Base-by-base conservation (phyloP, 208 protist species). In the Trypanosoma boissoni region DNA sequence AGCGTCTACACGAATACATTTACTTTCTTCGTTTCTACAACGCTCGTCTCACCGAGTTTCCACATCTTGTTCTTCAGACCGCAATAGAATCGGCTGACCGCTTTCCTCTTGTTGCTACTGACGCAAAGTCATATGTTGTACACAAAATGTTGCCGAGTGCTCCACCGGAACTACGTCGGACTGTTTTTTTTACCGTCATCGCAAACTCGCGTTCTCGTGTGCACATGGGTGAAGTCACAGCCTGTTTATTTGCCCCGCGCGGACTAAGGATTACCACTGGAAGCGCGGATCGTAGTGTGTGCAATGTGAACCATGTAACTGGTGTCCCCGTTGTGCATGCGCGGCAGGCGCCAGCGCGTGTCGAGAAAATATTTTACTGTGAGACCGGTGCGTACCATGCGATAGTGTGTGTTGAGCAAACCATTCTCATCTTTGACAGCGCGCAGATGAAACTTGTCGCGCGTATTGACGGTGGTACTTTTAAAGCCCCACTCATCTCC, bases 1-100 rank as follows among this genome's bases (percentile, higher is more conserved):
- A 46, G 8, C 78, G 81, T 18, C 62, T 81, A 43, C 80, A 76
- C 1, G 78, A 87, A 44, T 91, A 86, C 65, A 73, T 91, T 39
- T 87, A 83, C 57, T 91, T 91, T 58, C 71, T 79, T n/a, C 74
- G 78, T 26, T 49, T 74, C n/a, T 51, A 88, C 57, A 86, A 80
- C 20, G 63, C 76, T 23, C 48, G 56, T 10, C 56, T 91, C 2
- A 74, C 79, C 1, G 58, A 80, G 46, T 76, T 72, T 24, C 84
- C 84, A 16, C 52, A 72, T 21, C 70, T 91, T 21, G 65, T 86
- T 4, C 20, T 76, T 5, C 80, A 88, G 46, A 69, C 64, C 3
- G 84, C 84, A 18, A 26, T 88, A 39, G 77, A 87, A 64, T 59
- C 67, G 4, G 48, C 64, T 26, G 58, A 55, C 3, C 32, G n/a